Percentiles rank a stretch among this genome's conserved stretches.
phyloP scores from a whole-genome alignment of 331 rosid genomes.

The Rosa hybrid region DNA sequence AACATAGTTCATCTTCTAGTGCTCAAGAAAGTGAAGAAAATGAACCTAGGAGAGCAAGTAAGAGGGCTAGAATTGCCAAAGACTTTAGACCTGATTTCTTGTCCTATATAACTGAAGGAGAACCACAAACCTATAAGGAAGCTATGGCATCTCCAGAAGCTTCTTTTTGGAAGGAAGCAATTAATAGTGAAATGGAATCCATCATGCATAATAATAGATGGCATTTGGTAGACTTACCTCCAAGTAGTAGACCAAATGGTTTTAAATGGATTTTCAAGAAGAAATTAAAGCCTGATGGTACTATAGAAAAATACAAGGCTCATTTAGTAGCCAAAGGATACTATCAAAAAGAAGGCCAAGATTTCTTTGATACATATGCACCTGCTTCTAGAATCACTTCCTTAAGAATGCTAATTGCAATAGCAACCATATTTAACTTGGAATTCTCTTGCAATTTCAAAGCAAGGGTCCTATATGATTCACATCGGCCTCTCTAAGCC shows the following conservation, averaged over 20 bases:
- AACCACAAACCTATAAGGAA: not conserved
- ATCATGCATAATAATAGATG: not conserved
- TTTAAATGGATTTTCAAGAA: not conserved
- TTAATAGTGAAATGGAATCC: not conserved
- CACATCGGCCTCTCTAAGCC: too few relatives aligned
- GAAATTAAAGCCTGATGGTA: not conserved
- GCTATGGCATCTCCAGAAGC: not conserved
- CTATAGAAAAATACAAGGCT: not conserved
- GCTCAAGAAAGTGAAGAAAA: not conserved
- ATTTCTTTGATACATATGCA: not conserved
- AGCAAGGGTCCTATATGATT: too few relatives aligned
- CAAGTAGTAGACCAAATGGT: not conserved
- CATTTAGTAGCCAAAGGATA: not conserved
- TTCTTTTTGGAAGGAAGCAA: not conserved
- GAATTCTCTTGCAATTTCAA: too few relatives aligned
- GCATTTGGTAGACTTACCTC: not conserved
- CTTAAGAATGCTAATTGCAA: not conserved
- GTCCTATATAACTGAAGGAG: not conserved
- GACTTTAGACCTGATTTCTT: not conserved
- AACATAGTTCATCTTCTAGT: not conserved
- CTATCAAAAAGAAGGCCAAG: too few relatives aligned
- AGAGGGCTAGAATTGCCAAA: not conserved
- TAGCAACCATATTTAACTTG: too few relatives aligned
- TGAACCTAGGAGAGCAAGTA: not conserved
- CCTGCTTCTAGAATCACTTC: not conserved